These are phyloP conservation scores for Ceratocystis diversiconidia DNA, from an alignment of 2,329 filamentous ascomycete species.

Conservation along the genomic window DNA sequence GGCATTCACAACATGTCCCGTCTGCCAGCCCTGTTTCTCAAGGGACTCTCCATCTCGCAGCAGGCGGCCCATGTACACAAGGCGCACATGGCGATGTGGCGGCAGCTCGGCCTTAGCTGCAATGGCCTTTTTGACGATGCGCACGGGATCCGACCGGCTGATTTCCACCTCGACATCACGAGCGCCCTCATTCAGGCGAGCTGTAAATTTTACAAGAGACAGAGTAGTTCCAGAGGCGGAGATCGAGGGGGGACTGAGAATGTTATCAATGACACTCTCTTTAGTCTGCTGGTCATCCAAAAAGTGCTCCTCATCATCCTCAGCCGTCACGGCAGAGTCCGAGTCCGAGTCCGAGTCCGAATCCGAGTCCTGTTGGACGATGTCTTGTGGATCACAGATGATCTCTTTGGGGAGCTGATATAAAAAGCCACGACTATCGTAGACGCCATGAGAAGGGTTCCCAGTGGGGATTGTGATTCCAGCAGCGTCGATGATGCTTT, in stretches of 20 bases:
- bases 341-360: constrained; percentile 22
- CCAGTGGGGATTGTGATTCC: constrained; percentile 63
- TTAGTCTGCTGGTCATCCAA: neutral
- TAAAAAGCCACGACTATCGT: constrained; percentile 55
- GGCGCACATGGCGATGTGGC: constrained; percentile 44
- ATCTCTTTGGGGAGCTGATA: constrained; percentile 57
- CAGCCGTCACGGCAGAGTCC: constrained; percentile 22
- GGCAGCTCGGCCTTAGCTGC: constrained; percentile 50
- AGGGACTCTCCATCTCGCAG: constrained; percentile 56
- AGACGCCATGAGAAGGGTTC: constrained; percentile 55
- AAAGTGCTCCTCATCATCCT: constrained; percentile 21
- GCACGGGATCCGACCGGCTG: constrained; percentile 48
- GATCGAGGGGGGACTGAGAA: neutral
- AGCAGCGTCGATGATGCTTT: constrained; percentile 65
- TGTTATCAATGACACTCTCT: neutral
- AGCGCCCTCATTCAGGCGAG: constrained; percentile 52
- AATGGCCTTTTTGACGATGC: constrained; percentile 44
- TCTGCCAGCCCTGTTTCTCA: constrained; percentile 57
- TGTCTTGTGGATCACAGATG: constrained; percentile 50
- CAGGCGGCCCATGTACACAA: constrained; percentile 71
- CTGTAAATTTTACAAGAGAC: constrained; percentile 22
- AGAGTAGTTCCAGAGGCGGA: neutral
- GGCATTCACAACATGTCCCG: constrained; percentile 63
- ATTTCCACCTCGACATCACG: constrained; percentile 48
- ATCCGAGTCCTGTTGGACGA: constrained; percentile 30